Percentiles rank a stretch among this genome's conserved stretches.
Evolutionary conservation across 441 rosid species (phyloP).

Genomic region (Pelargonium fulgidum): DNA sequence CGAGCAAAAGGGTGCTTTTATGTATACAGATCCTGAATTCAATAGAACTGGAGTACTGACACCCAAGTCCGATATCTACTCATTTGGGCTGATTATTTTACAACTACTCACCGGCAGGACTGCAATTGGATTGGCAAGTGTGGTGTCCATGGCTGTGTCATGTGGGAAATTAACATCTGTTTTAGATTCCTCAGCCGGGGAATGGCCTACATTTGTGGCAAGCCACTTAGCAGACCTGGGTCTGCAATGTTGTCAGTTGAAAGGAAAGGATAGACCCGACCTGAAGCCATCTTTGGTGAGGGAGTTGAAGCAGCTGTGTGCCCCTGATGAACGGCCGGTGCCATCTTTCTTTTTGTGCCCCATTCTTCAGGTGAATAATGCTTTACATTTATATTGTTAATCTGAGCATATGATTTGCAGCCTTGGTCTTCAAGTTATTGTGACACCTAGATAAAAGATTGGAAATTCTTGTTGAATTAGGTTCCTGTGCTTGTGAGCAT

Average conservation of each 20-base stretch:
- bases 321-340: conserved; percentile 47
- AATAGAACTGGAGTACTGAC: conserved; percentile 46
- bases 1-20: conserved; percentile 49
- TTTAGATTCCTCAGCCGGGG: conserved; percentile 64
- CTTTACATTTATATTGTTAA: not conserved
- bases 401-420: too few relatives aligned
- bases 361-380: conserved; percentile 44
- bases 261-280: conserved; percentile 45
- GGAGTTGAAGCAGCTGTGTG: conserved; percentile 52
- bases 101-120: conserved; percentile 58
- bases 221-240: conserved; percentile 42
- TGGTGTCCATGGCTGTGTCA: conserved; percentile 43
- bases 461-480: too few relatives aligned
- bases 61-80: conserved; percentile 53
- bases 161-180: conserved; percentile 34
- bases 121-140: conserved; percentile 45
- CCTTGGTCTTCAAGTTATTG: too few relatives aligned
- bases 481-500: too few relatives aligned
- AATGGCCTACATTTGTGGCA: conserved; percentile 49
- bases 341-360: conserved; percentile 68
- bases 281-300: conserved; percentile 51
- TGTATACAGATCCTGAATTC: conserved; percentile 60
- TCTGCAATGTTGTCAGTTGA: conserved; percentile 52
- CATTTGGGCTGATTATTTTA: conserved; percentile 55
- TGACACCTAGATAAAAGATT: too few relatives aligned